Percentiles rank a stretch among this genome's conserved stretches.
phyloP scores from a whole-genome alignment of 768 basidiomycete species.

The Mycena pura region DNA sequence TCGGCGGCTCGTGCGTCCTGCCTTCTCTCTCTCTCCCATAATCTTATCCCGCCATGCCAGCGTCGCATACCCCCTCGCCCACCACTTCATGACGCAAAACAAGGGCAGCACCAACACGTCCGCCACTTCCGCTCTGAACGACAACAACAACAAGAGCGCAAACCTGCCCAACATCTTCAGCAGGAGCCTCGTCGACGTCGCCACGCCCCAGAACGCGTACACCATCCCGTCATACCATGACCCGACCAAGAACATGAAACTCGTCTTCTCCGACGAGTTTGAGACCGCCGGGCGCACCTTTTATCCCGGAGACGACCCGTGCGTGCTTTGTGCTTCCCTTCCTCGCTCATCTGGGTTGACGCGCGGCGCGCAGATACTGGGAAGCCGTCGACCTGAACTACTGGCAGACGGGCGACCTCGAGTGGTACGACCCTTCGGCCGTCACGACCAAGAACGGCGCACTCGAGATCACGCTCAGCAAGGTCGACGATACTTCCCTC shows the following conservation, averaged over 20 bases:
- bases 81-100: conserved; percentile 3
- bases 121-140: conserved; percentile 7
- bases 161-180: conserved; percentile 17
- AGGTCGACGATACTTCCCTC: conserved; percentile 62
- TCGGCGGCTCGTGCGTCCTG: conserved; percentile 16
- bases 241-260: conserved; percentile 41
- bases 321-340: conserved; percentile 79
- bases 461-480: conserved; percentile 68
- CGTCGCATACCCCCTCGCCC: conserved; percentile 11
- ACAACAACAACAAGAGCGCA: no score
- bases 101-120: neutral
- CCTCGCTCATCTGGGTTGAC: conserved; percentile 78
- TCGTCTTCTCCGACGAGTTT: conserved; percentile 87
- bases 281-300: conserved; percentile 77
- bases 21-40: conserved; percentile 1
- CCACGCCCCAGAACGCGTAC: conserved; percentile 65
- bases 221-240: conserved; percentile 32
- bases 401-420: conserved; percentile 77
- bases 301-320: conserved; percentile 86
- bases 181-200: conserved; percentile 43
- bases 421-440: conserved; percentile 85
- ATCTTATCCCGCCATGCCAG: conserved; percentile 9
- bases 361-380: conserved; percentile 59
- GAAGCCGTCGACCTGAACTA: conserved; percentile 82
- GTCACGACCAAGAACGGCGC: conserved; percentile 73